These are phyloP conservation scores for Mycena indigotica DNA, from an alignment of 768 basidiomycete genomes.

Conservation along the genomic window DNA sequence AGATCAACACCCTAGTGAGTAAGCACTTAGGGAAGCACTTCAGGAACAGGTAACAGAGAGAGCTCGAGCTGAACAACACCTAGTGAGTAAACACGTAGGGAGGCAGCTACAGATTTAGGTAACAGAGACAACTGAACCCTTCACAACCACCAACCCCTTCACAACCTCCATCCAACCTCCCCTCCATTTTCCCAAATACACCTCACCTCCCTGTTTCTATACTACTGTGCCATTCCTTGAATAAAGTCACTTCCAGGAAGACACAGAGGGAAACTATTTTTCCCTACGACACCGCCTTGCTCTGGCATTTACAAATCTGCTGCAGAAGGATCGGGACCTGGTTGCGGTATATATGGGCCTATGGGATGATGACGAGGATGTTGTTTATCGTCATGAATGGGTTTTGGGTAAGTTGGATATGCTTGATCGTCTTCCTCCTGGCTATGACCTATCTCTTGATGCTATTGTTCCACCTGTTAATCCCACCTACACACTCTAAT, in stretches of 20 bases:
- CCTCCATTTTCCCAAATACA: not conserved
- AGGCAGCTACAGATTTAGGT: no score
- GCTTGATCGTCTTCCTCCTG: no score
- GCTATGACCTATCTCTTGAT: no score
- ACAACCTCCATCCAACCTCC: not conserved
- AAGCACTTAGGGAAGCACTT: not conserved
- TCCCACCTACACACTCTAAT: no score
- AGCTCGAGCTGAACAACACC: not conserved
- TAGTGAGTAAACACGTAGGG: no score
- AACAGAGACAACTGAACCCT: not conserved
- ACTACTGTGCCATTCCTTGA: not conserved
- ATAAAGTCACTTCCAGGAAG: not conserved
- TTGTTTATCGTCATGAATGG: no score
- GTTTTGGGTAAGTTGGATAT: no score
- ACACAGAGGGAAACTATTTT: not conserved
- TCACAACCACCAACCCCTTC: not conserved
- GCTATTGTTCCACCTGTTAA: not conserved
- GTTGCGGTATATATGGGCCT: no score
- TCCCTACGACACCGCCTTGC: conserved; percentile 1
- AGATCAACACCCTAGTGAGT: not conserved
- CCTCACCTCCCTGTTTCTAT: conserved; percentile 1
- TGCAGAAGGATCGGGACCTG: no score
- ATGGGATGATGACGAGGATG: no score
- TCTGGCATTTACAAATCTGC: no score
- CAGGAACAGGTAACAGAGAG: not conserved